Evolutionary conservation across 768 basidiomycete species (phyloP).

Genomic region (Termitomyces sp.): DNA sequence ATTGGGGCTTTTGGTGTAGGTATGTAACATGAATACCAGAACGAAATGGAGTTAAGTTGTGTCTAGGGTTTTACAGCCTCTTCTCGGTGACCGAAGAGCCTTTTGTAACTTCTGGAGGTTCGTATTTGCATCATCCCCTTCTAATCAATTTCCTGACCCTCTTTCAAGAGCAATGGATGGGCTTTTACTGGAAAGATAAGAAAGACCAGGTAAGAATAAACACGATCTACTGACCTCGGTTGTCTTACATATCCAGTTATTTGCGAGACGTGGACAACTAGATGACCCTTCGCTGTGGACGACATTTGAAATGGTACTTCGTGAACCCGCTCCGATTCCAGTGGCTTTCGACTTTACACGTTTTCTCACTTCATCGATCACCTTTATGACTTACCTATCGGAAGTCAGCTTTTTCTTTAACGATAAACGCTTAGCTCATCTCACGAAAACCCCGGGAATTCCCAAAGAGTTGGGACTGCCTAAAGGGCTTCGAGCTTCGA

Average conservation of each 20-base stretch:
- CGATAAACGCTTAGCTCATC: slow-evolving; percentile 61
- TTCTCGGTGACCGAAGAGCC: slow-evolving; percentile 85
- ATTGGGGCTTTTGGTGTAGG: slow-evolving; percentile 96
- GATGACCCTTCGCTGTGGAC: slow-evolving; percentile 58
- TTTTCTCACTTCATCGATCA: slow-evolving; percentile 88
- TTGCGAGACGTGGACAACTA: slow-evolving; percentile 74
- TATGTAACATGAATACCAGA: slow-evolving; percentile 22
- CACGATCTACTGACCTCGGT: slow-evolving; percentile 1
- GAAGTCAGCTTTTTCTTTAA: slow-evolving; percentile 83
- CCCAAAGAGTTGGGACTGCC: slow-evolving; percentile 52
- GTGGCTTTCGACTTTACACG: slow-evolving; percentile 83
- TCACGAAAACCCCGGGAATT: slow-evolving; percentile 60
- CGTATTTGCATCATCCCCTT: slow-evolving; percentile 16
- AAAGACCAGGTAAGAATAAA: slow-evolving; percentile 66
- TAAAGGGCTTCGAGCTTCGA: slow-evolving; percentile 51
- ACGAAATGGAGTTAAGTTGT: background rate
- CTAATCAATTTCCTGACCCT: slow-evolving; percentile 15
- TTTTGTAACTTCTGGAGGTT: slow-evolving; percentile 78
- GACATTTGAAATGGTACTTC: slow-evolving; percentile 82
- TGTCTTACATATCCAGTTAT: slow-evolving; percentile 45
- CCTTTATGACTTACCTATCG: slow-evolving; percentile 82
- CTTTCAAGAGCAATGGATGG: slow-evolving; percentile 79
- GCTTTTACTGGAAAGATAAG: slow-evolving; percentile 93
- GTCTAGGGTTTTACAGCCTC: slow-evolving; percentile 67
- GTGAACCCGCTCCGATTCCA: slow-evolving; percentile 79